phyloP scores from a whole-genome alignment of 371 early-diverging fungal species.

The Funneliformis caledonium region DNA sequence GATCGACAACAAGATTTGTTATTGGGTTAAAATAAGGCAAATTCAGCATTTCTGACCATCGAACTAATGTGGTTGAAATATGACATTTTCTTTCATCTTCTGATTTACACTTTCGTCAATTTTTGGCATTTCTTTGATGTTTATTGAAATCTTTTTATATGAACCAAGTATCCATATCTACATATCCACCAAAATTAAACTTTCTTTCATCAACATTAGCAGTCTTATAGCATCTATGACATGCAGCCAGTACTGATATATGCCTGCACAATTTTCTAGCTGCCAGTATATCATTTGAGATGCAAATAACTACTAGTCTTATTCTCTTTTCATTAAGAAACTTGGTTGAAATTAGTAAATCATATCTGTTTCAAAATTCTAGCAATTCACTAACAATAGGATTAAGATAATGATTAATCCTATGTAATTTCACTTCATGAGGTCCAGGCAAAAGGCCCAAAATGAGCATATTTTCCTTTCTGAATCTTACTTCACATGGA shows the following conservation, averaged over 20 bases:
- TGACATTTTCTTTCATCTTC: background rate
- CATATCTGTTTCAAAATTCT: background rate
- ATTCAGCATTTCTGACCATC: background rate
- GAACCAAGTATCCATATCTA: background rate
- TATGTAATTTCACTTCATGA: background rate
- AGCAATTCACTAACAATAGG: background rate
- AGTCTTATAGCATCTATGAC: background rate
- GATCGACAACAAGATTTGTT: background rate
- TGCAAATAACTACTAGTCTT: background rate
- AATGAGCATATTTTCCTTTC: background rate
- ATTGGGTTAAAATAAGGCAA: background rate
- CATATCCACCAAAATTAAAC: background rate
- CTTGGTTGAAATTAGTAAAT: background rate
- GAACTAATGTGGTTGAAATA: background rate
- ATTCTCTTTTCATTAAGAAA: background rate
- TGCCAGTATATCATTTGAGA: background rate
- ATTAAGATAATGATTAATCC: background rate
- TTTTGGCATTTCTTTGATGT: too few species aligned
- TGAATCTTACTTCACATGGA: background rate
- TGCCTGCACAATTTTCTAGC: background rate
- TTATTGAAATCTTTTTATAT: too few species aligned
- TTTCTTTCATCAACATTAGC: background rate
- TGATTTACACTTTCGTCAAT: too few species aligned
- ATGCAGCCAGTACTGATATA: background rate
- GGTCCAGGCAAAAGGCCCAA: background rate